Evolutionary conservation across 2,329 filamentous ascomycete species (phyloP).

Genomic region (Hymenoscyphus albidus): DNA sequence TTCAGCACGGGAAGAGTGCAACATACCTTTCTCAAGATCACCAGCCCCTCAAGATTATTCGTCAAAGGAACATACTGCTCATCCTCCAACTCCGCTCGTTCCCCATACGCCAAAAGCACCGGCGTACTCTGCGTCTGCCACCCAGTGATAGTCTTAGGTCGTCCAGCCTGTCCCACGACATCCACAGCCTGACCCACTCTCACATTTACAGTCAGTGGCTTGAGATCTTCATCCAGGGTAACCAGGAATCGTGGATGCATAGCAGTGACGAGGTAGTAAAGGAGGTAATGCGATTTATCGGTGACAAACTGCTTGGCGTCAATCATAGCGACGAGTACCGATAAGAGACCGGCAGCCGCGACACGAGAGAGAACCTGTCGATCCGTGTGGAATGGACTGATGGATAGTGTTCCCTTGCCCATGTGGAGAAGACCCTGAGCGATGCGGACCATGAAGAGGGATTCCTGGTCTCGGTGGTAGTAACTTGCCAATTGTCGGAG

Average conservation of each 20-base stretch:
- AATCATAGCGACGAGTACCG: constrained; percentile 88
- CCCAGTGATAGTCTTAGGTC: constrained; percentile 97
- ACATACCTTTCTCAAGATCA: constrained; percentile 92
- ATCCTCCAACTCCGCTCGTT: constrained; percentile 94
- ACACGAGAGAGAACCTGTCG: constrained; percentile 92
- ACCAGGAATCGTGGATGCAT: constrained; percentile 97
- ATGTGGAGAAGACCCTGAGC: constrained; percentile 96
- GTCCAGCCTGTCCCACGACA: constrained; percentile 92
- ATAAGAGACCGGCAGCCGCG: constrained; percentile 80
- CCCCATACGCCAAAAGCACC: constrained; percentile 87
- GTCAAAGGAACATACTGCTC: constrained; percentile 94
- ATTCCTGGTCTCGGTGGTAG: constrained; percentile 94
- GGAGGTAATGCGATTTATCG: constrained; percentile 74
- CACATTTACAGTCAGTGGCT: constrained; percentile 92
- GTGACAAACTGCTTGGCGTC: constrained; percentile 84
- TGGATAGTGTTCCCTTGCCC: constrained; percentile 94
- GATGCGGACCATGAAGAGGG: constrained; percentile 98
- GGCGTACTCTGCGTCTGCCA: constrained; percentile 99
- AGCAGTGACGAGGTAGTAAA: constrained; percentile 94
- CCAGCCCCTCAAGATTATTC: constrained; percentile 87
- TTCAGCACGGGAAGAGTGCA: background rate
- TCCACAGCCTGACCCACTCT: constrained; percentile 97
- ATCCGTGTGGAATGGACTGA: constrained; percentile 99
- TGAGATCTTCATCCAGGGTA: constrained; percentile 89
- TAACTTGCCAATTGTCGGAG: constrained; percentile 94